These are phyloP conservation scores for Abortiporus biennis DNA, from an alignment of 1,284 basidiomycete species.

Conservation along the genomic window DNA sequence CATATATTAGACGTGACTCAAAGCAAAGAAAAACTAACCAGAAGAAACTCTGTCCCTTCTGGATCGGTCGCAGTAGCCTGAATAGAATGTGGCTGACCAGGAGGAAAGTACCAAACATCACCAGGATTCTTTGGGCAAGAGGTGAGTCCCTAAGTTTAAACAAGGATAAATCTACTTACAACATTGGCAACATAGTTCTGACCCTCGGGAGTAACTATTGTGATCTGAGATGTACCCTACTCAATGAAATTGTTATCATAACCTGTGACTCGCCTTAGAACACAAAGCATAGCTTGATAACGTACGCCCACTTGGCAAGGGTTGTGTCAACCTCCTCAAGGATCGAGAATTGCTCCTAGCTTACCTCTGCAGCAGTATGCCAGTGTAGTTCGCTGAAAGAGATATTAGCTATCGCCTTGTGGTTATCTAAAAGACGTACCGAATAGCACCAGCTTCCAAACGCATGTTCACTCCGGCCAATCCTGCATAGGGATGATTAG, in stretches of 20 bases:
- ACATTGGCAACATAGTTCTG: constrained; percentile 55
- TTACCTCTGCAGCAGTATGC: constrained; percentile 62
- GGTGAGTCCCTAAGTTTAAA: neutral
- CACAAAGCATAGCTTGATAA: constrained; percentile 40
- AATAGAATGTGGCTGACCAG: constrained; percentile 49
- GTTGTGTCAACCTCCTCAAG: neutral
- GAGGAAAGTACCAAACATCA: constrained; percentile 61
- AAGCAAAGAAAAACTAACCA: constrained; percentile 34
- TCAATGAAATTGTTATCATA: neutral
- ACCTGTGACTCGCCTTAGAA: too few relatives aligned
- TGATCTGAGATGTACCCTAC: constrained; percentile 58
- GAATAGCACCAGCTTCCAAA: constrained; percentile 54
- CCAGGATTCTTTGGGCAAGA: constrained; percentile 23
- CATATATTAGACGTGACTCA: neutral
- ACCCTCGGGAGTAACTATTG: constrained; percentile 54
- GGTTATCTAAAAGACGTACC: constrained; percentile 27
- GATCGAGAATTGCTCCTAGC: constrained; percentile 8
- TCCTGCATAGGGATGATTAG: constrained; percentile 17
- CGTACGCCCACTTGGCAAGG: constrained; percentile 54
- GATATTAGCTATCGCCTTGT: neutral
- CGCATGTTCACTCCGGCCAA: constrained; percentile 71
- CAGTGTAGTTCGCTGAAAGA: constrained; percentile 61
- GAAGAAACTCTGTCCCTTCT: constrained; percentile 63
- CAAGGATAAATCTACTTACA: constrained; percentile 13
- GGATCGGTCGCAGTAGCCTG: constrained; percentile 53